Base-by-base conservation (phyloP, 2,329 filamentous ascomycete species). In the Trichoderma guizhouense region DNA sequence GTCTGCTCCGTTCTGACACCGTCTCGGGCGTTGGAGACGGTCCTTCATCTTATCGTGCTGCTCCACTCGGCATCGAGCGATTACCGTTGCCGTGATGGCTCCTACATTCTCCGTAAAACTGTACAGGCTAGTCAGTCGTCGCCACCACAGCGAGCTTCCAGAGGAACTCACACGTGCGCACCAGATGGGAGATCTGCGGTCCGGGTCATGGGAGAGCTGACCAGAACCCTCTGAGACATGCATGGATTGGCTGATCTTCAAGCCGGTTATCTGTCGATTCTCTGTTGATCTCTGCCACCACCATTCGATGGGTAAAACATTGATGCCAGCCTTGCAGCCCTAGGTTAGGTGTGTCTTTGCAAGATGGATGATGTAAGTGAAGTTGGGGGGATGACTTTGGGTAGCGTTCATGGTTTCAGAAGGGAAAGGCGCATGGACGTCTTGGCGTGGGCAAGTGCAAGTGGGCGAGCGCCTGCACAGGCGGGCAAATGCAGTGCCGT, bases 221-320 rank as follows among this genome's bases (percentile, higher is more conserved):
- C 14, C 51, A 14, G 26, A 51, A 11, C 36, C 60, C 47, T 47
- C 53, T 15, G 34, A 64, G 68, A 70, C 39, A 34, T 43, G 39
- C 62, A 67, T 60, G 63, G 62, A 67, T 71, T 55, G 53, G 55
- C 30, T 28, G 69, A 71, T 71, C 69, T 61, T 58, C 63, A 39
- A 43, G 24, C 53, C 63, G 69, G 66, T 39, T 62, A 60, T 67
- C 64, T 57, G 32, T 51, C 57, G 51, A 57, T 55, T 61, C 53
- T 65, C 69, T 71, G 51, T 65, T 71, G 69, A 71, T 71, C 69
- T 26, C 57, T 32, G 55, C n/a, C 57, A 62, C 7, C 36, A 39
- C 57, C 67, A 39, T 63, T 26, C 21, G 47, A 53, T 53, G n/a
- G 47, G 28, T 21, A n/a, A n/a, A 28, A 21, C 15, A 32, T 28